phyloP scores from a whole-genome alignment of 805 yeast species.

The Candida pseudoglaebosa region DNA sequence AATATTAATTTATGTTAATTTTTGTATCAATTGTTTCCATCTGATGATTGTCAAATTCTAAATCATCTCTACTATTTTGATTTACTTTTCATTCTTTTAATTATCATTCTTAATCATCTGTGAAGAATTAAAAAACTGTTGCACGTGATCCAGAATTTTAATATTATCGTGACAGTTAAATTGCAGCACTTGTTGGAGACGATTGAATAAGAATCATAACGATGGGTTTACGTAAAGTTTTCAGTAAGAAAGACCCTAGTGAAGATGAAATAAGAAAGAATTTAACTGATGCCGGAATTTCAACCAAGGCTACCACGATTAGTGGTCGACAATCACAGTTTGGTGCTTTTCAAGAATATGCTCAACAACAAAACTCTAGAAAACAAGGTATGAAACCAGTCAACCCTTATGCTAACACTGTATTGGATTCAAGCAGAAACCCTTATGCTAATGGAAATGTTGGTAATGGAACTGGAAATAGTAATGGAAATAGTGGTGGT shows the following conservation, averaged over 20 bases:
- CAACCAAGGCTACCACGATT: constrained; percentile 28
- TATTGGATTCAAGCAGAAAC: constrained; percentile 24
- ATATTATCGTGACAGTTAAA: no score
- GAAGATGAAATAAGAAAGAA: constrained; percentile 42
- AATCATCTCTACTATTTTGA: no score
- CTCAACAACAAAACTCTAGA: constrained; percentile 35
- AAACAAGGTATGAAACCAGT: constrained; percentile 38
- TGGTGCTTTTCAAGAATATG: constrained; percentile 47
- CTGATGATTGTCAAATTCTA: no score
- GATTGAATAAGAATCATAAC: constrained; percentile 6
- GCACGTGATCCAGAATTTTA: background rate
- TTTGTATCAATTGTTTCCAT: no score
- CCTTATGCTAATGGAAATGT: constrained; percentile 32
- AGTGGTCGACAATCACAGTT: constrained; percentile 44
- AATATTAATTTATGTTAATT: no score
- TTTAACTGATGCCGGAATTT: constrained; percentile 38
- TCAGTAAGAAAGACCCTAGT: constrained; percentile 48
- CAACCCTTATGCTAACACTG: constrained; percentile 36
- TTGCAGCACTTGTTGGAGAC: no score
- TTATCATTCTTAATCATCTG: no score
- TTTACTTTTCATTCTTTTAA: no score
- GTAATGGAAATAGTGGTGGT: background rate
- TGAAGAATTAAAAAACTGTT: no score
- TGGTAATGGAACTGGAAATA: constrained; percentile 5
- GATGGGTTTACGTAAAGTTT: constrained; percentile 46